Base-by-base conservation (phyloP, 2,329 filamentous ascomycete species). In the Chaetomiaceae sp. region DNA sequence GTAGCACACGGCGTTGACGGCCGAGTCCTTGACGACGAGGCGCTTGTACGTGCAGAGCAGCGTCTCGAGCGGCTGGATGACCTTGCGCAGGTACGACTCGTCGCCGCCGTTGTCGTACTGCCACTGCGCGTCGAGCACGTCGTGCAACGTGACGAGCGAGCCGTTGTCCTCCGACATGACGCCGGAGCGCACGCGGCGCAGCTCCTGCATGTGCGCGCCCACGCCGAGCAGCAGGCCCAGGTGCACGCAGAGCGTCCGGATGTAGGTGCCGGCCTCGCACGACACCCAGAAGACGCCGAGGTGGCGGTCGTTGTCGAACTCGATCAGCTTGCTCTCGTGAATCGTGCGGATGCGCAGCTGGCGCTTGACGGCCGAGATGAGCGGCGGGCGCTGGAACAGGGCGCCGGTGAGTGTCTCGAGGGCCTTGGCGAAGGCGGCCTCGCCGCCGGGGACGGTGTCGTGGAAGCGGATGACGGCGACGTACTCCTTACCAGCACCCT, bases 211-310 rank as follows among this genome's bases (percentile, higher is more conserved):
- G 59, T 64, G 63, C 11, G 89, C 94, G 63, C 92, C 92, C 54
- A 96, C 91, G 69, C 92, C 82, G 43, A 84, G 75, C 39, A 84
- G 71, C 54, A 84, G 75, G 72, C 89, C 89, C 64, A 99, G 73
- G 75, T 97, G 94, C 39, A 97, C 92, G 74, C 94, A 97, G 44
- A 99, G 85, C 34, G 94, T 99, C 79, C 94, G 89, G 71, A 99
- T 97, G 74, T 99, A 99, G 60, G 94, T 99, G 71, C 94, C 94
- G 54, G 91, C 94, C 76, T 99, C 94, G 74, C 94, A 99, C 75
- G 90, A 95, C 65, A 97, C 94, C 92, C 94, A 97, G 82, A 99
- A 99, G 53, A 97, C 92, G 72, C 89, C 94, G 34, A 99, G 82
- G 72, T 97, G 91, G 66, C 94, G 86, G 68, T 97, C 92, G 69